A percentile compares a stretch with the other conserved stretches of the same genome.
phyloP scores from a whole-genome alignment of 1,139 yeast species.

The Eremothecium sinecaudum region DNA sequence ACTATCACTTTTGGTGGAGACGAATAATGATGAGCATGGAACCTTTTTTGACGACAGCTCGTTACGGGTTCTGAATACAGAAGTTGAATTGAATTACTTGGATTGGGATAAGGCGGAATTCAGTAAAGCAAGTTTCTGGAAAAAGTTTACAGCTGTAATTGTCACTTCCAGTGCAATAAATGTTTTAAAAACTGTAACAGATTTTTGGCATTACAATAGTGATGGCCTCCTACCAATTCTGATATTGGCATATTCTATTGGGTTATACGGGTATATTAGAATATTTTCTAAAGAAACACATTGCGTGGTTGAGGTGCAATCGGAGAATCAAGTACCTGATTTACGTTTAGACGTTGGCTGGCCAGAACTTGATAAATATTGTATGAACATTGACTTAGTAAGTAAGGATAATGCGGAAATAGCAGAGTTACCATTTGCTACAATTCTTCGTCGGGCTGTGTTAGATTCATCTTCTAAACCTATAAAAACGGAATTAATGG shows the following conservation, averaged over 20 bases:
- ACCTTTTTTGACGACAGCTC: conserved; percentile 1
- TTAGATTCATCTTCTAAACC: conserved; percentile 27
- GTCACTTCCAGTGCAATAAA: conserved; percentile 1
- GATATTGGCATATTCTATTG: conserved; percentile 26
- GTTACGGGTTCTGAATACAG: not conserved
- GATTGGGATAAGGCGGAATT: not conserved
- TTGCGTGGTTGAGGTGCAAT: conserved; percentile 70
- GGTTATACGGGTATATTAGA: conserved; percentile 61
- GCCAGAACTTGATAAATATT: conserved; percentile 52
- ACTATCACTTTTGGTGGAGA: conserved; percentile 48
- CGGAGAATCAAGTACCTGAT: conserved; percentile 53
- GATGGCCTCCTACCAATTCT: conserved; percentile 11
- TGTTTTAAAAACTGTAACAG: conserved; percentile 1
- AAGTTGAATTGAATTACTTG: not conserved
- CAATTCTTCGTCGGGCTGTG: conserved; percentile 49
- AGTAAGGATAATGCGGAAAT: conserved; percentile 42
- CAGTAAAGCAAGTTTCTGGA: conserved; percentile 6
- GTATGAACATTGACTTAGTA: conserved; percentile 40
- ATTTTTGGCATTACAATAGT: conserved; percentile 2
- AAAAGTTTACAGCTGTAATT: conserved; percentile 6
- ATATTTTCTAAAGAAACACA: conserved; percentile 44
- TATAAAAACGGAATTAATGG: conserved; percentile 29
- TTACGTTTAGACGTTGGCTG: conserved; percentile 68
- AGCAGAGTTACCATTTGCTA: conserved; percentile 66
- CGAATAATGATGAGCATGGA: not conserved